A percentile compares a stretch with the other conserved stretches of the same genome.
phyloP scores from a whole-genome alignment of 139 green algal species.

The Penium margaritaceum region DNA sequence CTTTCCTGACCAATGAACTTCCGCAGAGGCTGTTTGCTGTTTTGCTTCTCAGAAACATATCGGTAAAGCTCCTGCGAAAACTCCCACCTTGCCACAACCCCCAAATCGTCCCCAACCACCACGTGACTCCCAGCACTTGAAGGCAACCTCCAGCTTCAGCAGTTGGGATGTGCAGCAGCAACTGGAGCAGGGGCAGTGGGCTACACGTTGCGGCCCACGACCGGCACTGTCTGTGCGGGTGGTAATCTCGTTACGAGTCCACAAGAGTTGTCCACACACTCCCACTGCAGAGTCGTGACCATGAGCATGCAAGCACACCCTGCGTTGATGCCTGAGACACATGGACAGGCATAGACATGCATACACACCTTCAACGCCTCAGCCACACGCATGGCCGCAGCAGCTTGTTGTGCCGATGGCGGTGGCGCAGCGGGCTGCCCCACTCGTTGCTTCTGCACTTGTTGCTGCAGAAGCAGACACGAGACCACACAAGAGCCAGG shows the following conservation, averaged over 20 bases:
- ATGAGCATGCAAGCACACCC: not conserved
- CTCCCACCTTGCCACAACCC: too few relatives aligned
- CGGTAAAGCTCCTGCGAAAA: too few relatives aligned
- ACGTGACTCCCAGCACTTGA: too few relatives aligned
- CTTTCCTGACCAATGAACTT: too few relatives aligned
- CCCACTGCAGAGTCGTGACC: not conserved
- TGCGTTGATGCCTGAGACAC: not conserved
- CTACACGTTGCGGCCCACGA: not conserved
- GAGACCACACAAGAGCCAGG: not conserved
- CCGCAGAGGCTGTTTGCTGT: too few relatives aligned
- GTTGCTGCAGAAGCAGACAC: not conserved
- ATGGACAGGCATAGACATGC: too few relatives aligned
- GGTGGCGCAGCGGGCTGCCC: not conserved
- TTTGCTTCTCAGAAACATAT: too few relatives aligned
- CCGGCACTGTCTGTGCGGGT: not conserved
- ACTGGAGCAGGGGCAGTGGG: not conserved
- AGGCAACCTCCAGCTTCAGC: too few relatives aligned
- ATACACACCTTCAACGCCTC: conserved; percentile 9
- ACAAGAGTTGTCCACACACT: not conserved
- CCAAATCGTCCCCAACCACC: too few relatives aligned
- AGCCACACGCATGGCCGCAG: conserved; percentile 1
- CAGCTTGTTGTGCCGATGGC: not conserved
- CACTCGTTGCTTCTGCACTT: not conserved
- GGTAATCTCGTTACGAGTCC: not conserved
- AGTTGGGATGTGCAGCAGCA: too few relatives aligned